phyloP scores from a whole-genome alignment of 371 early-diverging fungal species.

The Capillidium rhysosporum region DNA sequence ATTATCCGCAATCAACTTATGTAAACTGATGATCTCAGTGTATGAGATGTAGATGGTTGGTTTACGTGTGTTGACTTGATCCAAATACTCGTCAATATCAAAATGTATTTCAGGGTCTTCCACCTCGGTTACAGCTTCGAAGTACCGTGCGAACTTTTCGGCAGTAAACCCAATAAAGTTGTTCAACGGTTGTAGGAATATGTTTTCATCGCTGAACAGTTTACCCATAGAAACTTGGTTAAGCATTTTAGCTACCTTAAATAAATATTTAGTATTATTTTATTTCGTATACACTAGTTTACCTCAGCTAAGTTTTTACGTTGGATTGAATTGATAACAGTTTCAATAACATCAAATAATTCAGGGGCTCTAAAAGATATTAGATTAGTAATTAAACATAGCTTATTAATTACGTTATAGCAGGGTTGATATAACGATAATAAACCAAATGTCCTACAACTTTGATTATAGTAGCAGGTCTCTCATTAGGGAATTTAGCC shows the following conservation, averaged over 20 bases:
- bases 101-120: conserved; percentile 72
- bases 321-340: conserved; percentile 59
- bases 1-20: conserved; percentile 54
- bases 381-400: not conserved
- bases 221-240: conserved; percentile 75
- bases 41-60: conserved; percentile 78
- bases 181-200: conserved; percentile 55
- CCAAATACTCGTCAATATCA: conserved; percentile 73
- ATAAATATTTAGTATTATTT: not conserved
- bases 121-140: conserved; percentile 55
- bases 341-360: conserved; percentile 84
- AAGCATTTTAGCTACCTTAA: conserved; percentile 69
- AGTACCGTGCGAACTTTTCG: conserved; percentile 54
- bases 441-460: conserved; percentile 88
- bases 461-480: conserved; percentile 53
- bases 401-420: conserved; percentile 54
- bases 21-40: conserved; percentile 72
- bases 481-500: conserved; percentile 59
- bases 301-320: conserved; percentile 87
- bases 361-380: conserved; percentile 63
- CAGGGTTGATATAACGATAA: conserved; percentile 93
- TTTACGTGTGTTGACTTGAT: conserved; percentile 61
- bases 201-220: conserved; percentile 39
- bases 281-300: conserved; percentile 2
- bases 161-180: conserved; percentile 55